phyloP scores from a whole-genome alignment of 1,139 yeast species.

The Pichia cactophila region DNA sequence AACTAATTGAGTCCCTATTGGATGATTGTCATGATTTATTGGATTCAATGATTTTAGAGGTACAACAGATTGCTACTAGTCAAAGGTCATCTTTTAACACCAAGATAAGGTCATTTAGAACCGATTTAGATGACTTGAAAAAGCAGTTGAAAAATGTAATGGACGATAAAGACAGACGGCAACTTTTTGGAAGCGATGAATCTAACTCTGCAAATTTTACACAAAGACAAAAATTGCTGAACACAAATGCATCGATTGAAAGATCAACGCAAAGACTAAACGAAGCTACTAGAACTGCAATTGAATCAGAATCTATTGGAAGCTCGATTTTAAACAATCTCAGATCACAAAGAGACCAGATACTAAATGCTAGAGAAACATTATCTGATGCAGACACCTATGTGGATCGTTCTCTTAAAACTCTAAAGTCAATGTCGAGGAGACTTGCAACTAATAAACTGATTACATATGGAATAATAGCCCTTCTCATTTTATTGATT shows the following conservation, averaged over 20 bases:
- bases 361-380: conserved; percentile 70
- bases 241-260: conserved; percentile 75
- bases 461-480: conserved; percentile 92
- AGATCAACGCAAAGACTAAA: conserved; percentile 75
- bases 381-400: conserved; percentile 86
- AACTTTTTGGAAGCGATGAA: conserved; percentile 55
- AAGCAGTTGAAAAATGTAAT: conserved; percentile 41
- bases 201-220: conserved; percentile 46
- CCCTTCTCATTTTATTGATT: conserved; percentile 74
- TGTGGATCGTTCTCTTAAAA: conserved; percentile 82
- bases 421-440: conserved; percentile 87
- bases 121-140: conserved; percentile 54
- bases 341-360: conserved; percentile 90
- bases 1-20: conserved; percentile 57
- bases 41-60: conserved; percentile 76
- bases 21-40: conserved; percentile 75
- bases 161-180: conserved; percentile 59
- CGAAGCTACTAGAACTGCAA: conserved; percentile 84
- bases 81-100: conserved; percentile 63
- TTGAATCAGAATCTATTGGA: conserved; percentile 89
- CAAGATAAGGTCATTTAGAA: conserved; percentile 59
- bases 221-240: conserved; percentile 76
- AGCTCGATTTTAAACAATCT: conserved; percentile 84
- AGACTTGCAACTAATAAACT: conserved; percentile 91
- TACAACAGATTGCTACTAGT: conserved; percentile 69